Percentiles rank a stretch among this genome's conserved stretches.
Conservation (phyloP, 768 basidiomycete species). For the Kwoniella sp. region DNA sequence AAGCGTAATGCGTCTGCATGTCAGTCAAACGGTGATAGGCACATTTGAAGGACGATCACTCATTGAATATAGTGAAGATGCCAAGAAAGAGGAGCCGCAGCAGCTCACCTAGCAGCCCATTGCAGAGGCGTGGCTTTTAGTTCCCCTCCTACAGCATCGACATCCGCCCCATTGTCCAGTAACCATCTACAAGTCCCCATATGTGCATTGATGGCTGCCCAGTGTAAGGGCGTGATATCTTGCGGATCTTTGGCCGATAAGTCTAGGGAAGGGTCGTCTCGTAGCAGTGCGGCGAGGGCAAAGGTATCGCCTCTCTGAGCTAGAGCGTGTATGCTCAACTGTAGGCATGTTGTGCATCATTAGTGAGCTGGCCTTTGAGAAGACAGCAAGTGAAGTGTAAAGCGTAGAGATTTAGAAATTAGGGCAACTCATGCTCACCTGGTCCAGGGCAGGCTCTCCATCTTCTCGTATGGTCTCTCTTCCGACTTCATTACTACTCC, state of each 20-base stretch:
- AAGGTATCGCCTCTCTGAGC: constrained; percentile 73
- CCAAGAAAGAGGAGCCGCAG: neutral
- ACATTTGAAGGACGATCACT: neutral
- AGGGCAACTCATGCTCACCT: too few species aligned
- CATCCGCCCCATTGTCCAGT: constrained; percentile 88
- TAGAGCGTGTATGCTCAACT: constrained; percentile 71
- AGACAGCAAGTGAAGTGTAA: too few species aligned
- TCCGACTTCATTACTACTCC: constrained; percentile 30
- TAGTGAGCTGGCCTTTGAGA: neutral
- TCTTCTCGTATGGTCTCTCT: constrained; percentile 28
- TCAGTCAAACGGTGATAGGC: neutral
- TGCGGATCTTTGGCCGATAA: constrained; percentile 67
- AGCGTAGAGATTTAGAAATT: too few species aligned
- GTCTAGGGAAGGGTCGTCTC: constrained; percentile 29
- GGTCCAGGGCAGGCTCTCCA: neutral
- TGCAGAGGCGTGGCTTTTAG: constrained; percentile 92
- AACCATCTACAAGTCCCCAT: constrained; percentile 82
- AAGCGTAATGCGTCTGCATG: neutral
- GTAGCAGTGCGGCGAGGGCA: constrained; percentile 21
- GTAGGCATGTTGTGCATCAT: neutral
- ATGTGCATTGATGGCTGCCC: constrained; percentile 97
- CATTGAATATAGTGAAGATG: too few species aligned
- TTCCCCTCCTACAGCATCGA: constrained; percentile 92
- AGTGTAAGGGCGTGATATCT: constrained; percentile 93
- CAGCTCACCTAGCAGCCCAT: constrained; percentile 77